phyloP scores from a whole-genome alignment of 2,329 filamentous ascomycete genomes.

The Colletotrichum agaves region DNA sequence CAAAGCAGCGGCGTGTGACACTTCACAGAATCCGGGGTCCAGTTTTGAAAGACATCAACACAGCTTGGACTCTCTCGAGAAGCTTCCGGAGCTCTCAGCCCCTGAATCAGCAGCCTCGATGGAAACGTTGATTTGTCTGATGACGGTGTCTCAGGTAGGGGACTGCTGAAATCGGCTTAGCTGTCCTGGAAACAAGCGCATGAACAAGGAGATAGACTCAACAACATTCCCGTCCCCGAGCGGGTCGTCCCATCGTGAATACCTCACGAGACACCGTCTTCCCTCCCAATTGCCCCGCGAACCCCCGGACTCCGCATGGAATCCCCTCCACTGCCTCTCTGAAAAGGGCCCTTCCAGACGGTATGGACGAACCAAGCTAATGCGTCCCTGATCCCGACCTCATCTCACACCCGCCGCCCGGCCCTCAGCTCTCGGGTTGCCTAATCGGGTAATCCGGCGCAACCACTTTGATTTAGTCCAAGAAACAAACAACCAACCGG shows the following conservation, averaged over 20 bases:
- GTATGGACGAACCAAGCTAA: constrained; percentile 7
- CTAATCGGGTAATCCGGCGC: constrained; percentile 32
- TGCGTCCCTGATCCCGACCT: background rate
- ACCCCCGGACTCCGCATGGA: constrained; percentile 20
- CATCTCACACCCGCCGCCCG: background rate
- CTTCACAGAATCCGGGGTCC: background rate
- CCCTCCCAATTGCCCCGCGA: constrained; percentile 14
- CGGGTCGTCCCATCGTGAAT: constrained; percentile 3
- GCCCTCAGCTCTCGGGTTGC: constrained; percentile 24
- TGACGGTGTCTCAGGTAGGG: background rate
- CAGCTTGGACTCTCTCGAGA: background rate
- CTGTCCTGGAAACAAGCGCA: background rate
- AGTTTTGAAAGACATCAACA: background rate
- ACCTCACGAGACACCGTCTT: constrained; percentile 7
- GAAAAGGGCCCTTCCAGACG: constrained; percentile 4
- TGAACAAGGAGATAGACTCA: constrained; percentile 2
- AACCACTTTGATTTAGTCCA: background rate
- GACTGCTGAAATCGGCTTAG: constrained; percentile 1
- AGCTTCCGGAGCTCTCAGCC: constrained; percentile 8
- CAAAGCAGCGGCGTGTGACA: constrained; percentile 3
- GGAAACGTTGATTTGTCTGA: background rate
- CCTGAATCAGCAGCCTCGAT: background rate
- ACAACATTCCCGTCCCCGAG: constrained; percentile 6
- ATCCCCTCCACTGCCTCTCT: background rate
- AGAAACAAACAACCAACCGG: constrained; percentile 6